Base-by-base conservation (phyloP, 2,329 filamentous ascomycete species). In the Juglanconis juglandina region DNA sequence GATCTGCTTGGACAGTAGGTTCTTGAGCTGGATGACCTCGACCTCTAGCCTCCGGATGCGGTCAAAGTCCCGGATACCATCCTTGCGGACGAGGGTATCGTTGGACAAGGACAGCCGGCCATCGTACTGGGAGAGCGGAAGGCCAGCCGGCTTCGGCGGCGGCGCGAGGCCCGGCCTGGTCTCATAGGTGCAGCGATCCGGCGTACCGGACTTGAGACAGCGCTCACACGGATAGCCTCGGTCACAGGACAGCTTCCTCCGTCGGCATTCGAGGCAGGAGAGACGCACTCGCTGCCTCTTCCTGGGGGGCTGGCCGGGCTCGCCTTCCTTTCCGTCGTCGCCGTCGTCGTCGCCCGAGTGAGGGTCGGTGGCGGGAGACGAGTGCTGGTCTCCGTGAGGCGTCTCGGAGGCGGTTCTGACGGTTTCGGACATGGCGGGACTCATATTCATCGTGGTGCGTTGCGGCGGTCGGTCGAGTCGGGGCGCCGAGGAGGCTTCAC, bases 221-320 rank as follows among this genome's bases (percentile, higher is more conserved):
- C 84, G 80, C 70, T 85, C 82, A 68, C 84, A 87, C 32, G 84
- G 84, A 66, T 85, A 79, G 68, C 84, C 83, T 62, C 84, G 77
- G 71, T 86, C 84, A 69, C 84, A 87, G 33, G 83, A 86, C 42
- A 86, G 75, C 74, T 87, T 87, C 58, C 84, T 77, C 57, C 83
- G 78, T 47, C 84, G 81, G 66, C 84, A 87, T 66, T 86, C 83
- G 47, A 86, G 77, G 64, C 84, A 87, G 52, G 82, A 85, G 48
- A 87, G 76, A 14, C 84, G 76, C 50, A 86, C 81, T 42, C 84
- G 78, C 74, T 86, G 84, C 37, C 84, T 75, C 73, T 87, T 87
- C 62, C 83, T 77, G 9, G 82, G 75, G 0, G 76, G 75, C 42
- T 71, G 72, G n/a, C 68, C 66, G 0, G 62, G 56, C 17, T 67